Evolutionary conservation across 1,284 basidiomycete genomes (phyloP).

Genomic region (Amylostereum chailletii): DNA sequence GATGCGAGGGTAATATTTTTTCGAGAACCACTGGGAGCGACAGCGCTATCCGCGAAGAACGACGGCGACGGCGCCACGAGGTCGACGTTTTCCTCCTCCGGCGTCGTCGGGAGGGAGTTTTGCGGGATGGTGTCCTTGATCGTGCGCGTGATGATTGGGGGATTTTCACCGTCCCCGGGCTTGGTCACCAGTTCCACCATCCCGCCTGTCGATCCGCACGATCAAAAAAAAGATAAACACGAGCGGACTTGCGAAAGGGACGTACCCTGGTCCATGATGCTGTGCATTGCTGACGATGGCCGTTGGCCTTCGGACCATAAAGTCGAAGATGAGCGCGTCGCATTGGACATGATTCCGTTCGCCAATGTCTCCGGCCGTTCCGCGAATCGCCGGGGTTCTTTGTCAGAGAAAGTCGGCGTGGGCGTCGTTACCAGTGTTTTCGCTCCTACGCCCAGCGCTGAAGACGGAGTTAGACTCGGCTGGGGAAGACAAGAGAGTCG

Average conservation of each 20-base stretch:
- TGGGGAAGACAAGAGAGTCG: background rate
- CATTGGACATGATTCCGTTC: background rate
- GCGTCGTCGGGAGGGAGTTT: conserved; percentile 17
- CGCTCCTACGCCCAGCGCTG: conserved; percentile 31
- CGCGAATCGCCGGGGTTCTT: background rate
- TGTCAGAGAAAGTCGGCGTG: background rate
- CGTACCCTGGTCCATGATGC: conserved; percentile 63
- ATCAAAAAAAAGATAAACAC: background rate
- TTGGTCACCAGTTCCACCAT: conserved; percentile 50
- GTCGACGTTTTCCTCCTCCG: conserved; percentile 8
- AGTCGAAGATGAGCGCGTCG: background rate
- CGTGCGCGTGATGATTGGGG: conserved; percentile 34
- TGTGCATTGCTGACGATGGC: conserved; percentile 45
- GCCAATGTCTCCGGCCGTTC: background rate
- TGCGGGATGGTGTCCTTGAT: conserved; percentile 40
- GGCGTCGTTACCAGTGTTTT: conserved; percentile 18
- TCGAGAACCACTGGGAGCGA: background rate
- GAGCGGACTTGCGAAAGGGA: background rate
- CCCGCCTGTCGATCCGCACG: conserved; percentile 32
- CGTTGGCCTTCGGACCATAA: conserved; percentile 9
- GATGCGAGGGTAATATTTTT: no score
- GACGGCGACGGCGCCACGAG: conserved; percentile 11
- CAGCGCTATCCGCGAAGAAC: background rate
- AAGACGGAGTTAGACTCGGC: conserved; percentile 4
- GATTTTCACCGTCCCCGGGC: conserved; percentile 24